Evolutionary conservation across 768 basidiomycete species (phyloP).

Genomic region (Panaeolus papilionaceus): DNA sequence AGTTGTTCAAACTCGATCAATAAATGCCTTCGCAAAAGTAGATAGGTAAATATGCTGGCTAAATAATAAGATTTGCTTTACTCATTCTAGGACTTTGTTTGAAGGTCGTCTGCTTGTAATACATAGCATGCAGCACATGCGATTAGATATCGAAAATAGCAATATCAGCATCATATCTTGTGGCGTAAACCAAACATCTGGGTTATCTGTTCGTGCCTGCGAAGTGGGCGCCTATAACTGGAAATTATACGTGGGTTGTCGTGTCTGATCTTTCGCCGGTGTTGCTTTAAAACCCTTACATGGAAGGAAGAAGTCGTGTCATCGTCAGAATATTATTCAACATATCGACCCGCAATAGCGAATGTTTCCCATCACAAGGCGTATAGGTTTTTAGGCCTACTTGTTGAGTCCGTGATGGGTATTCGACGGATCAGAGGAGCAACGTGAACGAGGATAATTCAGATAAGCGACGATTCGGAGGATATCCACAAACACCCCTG

Average conservation of each 20-base stretch:
- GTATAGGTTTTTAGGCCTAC: background rate
- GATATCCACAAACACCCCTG: too few species aligned
- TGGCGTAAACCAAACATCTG: background rate
- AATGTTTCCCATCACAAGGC: background rate
- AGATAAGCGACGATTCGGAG: too few species aligned
- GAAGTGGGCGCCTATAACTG: conserved; percentile 5
- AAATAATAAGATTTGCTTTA: background rate
- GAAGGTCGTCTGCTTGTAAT: background rate
- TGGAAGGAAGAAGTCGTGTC: background rate
- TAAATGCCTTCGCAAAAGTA: background rate
- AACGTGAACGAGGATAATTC: too few species aligned
- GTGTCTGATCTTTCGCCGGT: background rate
- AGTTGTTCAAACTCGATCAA: background rate
- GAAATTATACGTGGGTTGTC: background rate
- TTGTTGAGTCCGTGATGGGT: too few species aligned
- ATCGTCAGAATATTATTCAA: background rate
- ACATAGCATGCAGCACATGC: background rate
- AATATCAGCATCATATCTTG: background rate
- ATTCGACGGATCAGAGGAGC: too few species aligned
- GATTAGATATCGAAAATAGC: background rate
- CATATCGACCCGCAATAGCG: background rate
- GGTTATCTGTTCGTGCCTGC: background rate
- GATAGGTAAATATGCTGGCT: background rate
- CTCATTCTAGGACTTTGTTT: background rate
- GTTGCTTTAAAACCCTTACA: background rate